phyloP scores from a whole-genome alignment of 2,329 filamentous ascomycete species.

The Catunica adiposa region DNA sequence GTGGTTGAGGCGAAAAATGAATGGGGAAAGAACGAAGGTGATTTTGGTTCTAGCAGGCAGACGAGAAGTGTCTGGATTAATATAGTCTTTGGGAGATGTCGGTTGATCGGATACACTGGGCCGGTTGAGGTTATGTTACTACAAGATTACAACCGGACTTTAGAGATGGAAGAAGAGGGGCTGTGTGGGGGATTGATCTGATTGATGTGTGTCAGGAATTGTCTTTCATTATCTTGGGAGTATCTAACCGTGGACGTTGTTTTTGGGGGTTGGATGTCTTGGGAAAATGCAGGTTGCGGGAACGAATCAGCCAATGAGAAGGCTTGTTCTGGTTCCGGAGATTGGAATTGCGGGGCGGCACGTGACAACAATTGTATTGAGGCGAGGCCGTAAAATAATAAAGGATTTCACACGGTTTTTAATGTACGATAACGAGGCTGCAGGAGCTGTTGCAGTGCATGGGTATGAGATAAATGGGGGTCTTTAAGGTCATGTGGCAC shows the following conservation, averaged over 20 bases:
- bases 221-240: neutral
- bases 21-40: neutral
- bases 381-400: too few species aligned
- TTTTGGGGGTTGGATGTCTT: neutral
- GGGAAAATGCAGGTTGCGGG: neutral
- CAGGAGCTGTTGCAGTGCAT: too few species aligned
- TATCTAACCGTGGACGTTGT: too few species aligned
- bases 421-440: too few species aligned
- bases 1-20: neutral
- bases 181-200: neutral
- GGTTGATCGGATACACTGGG: too few species aligned
- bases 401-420: too few species aligned
- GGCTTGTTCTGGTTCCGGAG: neutral
- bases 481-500: too few species aligned
- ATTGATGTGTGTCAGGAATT: neutral
- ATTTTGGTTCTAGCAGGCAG: neutral
- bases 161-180: too few species aligned
- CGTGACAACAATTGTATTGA: neutral
- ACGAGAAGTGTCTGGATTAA: neutral
- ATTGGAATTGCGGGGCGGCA: neutral
- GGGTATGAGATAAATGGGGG: too few species aligned
- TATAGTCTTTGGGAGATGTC: neutral
- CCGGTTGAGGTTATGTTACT: too few species aligned
- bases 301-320: neutral
- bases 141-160: too few species aligned